These are phyloP conservation scores for Catharanthus roseus DNA, from an alignment of 257 asterid genomes.

Conservation along the genomic window DNA sequence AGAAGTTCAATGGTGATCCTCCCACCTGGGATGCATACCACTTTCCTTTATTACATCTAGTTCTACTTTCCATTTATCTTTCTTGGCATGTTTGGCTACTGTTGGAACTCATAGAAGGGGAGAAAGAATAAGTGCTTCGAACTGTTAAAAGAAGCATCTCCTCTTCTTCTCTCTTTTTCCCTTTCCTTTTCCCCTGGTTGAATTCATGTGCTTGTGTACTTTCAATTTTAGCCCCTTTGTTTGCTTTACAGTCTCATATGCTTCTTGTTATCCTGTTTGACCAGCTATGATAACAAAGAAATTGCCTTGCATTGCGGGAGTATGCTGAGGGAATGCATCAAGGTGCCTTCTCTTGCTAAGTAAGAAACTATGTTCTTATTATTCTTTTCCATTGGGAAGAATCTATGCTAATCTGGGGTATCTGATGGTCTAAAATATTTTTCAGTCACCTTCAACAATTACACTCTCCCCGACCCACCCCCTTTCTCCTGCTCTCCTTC, in stretches of 20 bases:
- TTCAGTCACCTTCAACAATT: neutral
- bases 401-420: neutral
- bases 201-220: neutral
- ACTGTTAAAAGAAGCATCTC: neutral
- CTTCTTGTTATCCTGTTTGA: constrained; percentile 18
- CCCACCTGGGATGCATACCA: neutral
- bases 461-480: neutral
- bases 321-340: constrained; percentile 97
- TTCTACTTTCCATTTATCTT: neutral
- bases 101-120: neutral
- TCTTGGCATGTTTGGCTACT: neutral
- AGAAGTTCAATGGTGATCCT: neutral
- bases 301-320: constrained; percentile 92
- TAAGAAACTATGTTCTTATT: constrained; percentile 37
- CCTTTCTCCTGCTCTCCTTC: neutral
- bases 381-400: neutral
- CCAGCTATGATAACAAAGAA: constrained; percentile 96
- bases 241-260: neutral
- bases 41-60: neutral
- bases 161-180: neutral
- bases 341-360: constrained; percentile 84
- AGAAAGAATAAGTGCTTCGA: neutral
- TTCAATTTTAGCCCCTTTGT: neutral
- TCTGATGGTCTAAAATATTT: neutral
- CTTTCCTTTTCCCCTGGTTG: neutral